Conservation (phyloP, 306 rosid genomes). For the Datisca glomerata region DNA sequence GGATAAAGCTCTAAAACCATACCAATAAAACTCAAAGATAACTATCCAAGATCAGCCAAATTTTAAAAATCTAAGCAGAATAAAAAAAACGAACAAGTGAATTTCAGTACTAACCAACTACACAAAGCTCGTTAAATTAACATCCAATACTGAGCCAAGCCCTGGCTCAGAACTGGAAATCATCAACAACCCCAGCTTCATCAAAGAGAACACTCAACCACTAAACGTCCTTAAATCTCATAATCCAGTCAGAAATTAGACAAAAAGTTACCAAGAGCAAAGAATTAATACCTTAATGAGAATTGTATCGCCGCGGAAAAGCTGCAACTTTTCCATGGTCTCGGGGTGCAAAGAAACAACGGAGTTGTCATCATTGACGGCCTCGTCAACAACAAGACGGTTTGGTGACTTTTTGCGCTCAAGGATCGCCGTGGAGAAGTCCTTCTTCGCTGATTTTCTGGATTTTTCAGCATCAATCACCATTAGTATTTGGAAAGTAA, state of each 20-base stretch:
- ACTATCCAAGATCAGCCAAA: too few relatives aligned
- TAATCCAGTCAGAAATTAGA: not conserved
- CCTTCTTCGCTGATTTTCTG: conserved; percentile 32
- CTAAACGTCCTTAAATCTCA: too few relatives aligned
- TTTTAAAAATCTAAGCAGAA: too few relatives aligned
- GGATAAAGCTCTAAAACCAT: too few relatives aligned
- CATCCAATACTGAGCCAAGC: too few relatives aligned
- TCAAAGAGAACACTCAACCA: too few relatives aligned
- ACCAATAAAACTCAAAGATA: too few relatives aligned
- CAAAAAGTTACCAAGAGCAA: not conserved
- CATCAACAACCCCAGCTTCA: too few relatives aligned
- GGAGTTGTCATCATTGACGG: conserved; percentile 43
- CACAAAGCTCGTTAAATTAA: too few relatives aligned
- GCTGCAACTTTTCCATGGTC: conserved; percentile 40
- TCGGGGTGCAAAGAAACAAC: conserved; percentile 35
- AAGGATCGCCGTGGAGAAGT: conserved; percentile 42
- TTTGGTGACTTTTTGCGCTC: conserved; percentile 50
- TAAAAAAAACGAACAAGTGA: too few relatives aligned
- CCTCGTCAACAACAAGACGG: conserved; percentile 37
- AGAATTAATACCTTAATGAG: conserved; percentile 25
- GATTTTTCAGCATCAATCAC: not conserved
- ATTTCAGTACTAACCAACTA: too few relatives aligned
- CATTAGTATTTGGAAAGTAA: not conserved
- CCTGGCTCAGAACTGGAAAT: too few relatives aligned
- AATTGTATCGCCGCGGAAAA: conserved; percentile 45